Conservation (phyloP, 164 flowering plant genomes). For the Tetrastigma voinierianum region DNA sequence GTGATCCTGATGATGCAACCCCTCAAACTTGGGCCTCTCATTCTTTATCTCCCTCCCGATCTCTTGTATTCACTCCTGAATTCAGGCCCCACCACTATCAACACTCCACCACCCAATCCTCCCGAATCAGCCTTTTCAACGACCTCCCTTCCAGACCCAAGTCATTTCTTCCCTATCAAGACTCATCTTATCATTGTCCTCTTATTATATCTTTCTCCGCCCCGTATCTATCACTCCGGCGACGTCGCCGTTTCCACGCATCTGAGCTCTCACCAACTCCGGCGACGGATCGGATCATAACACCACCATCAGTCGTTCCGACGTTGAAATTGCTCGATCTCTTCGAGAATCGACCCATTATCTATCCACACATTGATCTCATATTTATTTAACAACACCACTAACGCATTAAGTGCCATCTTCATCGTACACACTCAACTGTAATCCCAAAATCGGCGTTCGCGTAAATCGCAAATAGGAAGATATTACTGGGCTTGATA, state of each 20-base stretch:
- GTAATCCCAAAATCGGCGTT: slow-evolving; percentile 90
- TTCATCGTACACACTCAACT: slow-evolving; percentile 28
- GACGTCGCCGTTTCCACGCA: slow-evolving; percentile 41
- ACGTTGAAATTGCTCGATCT: slow-evolving; percentile 68
- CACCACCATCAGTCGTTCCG: slow-evolving; percentile 26
- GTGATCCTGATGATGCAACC: slow-evolving; percentile 32
- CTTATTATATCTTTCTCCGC: slow-evolving; percentile 53
- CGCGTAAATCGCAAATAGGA: slow-evolving; percentile 68
- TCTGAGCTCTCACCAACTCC: slow-evolving; percentile 30
- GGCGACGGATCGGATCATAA: slow-evolving; percentile 40
- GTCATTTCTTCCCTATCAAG: slow-evolving; percentile 57
- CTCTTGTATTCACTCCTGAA: slow-evolving; percentile 88
- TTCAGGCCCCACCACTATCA: slow-evolving; percentile 53
- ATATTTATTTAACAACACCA: too few species aligned
- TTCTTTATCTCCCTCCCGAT: slow-evolving; percentile 88
- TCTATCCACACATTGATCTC: slow-evolving; percentile 51
- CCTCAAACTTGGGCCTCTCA: slow-evolving; percentile 72
- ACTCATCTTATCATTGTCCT: slow-evolving; percentile 59
- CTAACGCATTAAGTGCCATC: slow-evolving; percentile 25
- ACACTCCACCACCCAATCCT: slow-evolving; percentile 91
- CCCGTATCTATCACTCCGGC: slow-evolving; percentile 51
- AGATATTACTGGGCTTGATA: slow-evolving; percentile 84
- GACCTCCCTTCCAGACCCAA: slow-evolving; percentile 17
- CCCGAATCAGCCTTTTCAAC: slow-evolving; percentile 45
- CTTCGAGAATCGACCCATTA: slow-evolving; percentile 67